These are phyloP conservation scores for Fusarium solani-melongenae DNA, from an alignment of 2,329 filamentous ascomycete species.

Conservation along the genomic window DNA sequence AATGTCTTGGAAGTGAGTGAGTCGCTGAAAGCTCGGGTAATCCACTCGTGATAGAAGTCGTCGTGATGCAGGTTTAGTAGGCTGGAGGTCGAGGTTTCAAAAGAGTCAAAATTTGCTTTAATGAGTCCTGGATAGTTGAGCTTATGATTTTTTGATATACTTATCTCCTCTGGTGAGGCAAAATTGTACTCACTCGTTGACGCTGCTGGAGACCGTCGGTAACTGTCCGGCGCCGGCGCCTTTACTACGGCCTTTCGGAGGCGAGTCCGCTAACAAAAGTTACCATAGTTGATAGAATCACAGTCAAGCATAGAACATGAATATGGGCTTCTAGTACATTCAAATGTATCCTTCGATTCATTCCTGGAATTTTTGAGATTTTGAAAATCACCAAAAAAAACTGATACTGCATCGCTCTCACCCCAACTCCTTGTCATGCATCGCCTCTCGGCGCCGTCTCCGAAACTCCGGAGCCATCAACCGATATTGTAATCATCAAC, in stretches of 20 bases:
- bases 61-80: not conserved
- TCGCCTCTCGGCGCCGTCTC: constrained; percentile 23
- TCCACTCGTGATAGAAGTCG: constrained; percentile 19
- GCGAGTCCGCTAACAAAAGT: constrained; percentile 2
- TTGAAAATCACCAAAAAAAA: constrained; percentile 10
- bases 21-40: constrained; percentile 45
- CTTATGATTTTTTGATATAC: not conserved
- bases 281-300: not conserved
- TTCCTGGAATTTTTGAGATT: not conserved
- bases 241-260: constrained; percentile 25
- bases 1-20: constrained; percentile 10
- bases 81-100: not conserved
- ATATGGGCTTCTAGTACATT: too few relatives aligned
- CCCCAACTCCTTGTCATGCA: constrained; percentile 4
- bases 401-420: not conserved
- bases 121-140: not conserved
- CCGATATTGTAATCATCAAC: constrained; percentile 43
- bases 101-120: not conserved
- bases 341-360: too few relatives aligned
- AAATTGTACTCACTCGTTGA: constrained; percentile 6
- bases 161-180: not conserved
- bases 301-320: not conserved
- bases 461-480: constrained; percentile 34
- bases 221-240: constrained; percentile 18
- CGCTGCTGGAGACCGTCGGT: constrained; percentile 18